Evolutionary conservation across 306 rosid species (phyloP).

Genomic region (Luffa aegyptiaca): DNA sequence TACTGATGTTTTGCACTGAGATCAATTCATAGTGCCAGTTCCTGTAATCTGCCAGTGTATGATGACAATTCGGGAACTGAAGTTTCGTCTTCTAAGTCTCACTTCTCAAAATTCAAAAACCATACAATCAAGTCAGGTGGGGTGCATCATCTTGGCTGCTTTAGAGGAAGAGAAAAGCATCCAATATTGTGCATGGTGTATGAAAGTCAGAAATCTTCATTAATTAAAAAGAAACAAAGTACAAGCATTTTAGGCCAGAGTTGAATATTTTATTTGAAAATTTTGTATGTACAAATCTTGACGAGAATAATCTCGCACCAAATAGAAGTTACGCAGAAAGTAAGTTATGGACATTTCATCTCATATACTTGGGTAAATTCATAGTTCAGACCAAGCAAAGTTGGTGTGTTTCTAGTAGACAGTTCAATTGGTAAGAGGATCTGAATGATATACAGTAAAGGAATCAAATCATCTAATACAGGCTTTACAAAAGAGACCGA

Average conservation of each 20-base stretch:
- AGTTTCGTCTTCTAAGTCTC: not conserved
- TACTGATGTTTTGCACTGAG: not conserved
- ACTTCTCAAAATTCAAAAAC: not conserved
- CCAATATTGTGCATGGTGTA: not conserved
- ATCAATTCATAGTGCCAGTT: not conserved
- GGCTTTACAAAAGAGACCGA: conserved; percentile 1
- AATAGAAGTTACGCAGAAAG: not conserved
- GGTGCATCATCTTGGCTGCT: not conserved
- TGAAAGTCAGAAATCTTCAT: not conserved
- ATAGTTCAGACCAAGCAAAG: not conserved
- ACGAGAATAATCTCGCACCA: not conserved
- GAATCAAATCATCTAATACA: not conserved
- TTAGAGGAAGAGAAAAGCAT: not conserved
- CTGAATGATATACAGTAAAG: not conserved
- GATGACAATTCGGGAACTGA: not conserved
- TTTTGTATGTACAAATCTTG: not conserved
- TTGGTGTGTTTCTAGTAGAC: not conserved
- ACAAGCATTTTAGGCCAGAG: not conserved
- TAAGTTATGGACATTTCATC: not conserved
- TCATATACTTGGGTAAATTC: not conserved
- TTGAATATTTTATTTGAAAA: not conserved
- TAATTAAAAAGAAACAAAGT: not conserved
- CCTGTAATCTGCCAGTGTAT: not conserved
- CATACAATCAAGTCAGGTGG: not conserved
- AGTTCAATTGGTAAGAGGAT: not conserved